Conservation (phyloP, 805 yeast genomes). For the Priceomyces fermenticarens region DNA sequence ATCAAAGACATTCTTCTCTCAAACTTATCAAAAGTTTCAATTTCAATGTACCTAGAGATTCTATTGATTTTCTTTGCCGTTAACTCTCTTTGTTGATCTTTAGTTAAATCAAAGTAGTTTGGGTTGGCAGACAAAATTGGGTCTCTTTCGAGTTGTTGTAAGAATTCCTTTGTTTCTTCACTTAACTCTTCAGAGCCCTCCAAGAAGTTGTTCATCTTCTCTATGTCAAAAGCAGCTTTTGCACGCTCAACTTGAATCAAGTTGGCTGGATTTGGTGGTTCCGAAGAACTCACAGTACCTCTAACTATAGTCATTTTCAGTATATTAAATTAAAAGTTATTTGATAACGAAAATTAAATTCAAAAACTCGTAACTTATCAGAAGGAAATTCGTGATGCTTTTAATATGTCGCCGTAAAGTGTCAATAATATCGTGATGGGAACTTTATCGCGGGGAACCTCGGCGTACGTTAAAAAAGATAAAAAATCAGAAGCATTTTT, state of each 20-base stretch:
- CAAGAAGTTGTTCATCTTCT: constrained; percentile 22
- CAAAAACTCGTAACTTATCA: too few relatives aligned
- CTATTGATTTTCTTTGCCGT: constrained; percentile 30
- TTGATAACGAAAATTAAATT: not conserved
- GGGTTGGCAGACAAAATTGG: constrained; percentile 25
- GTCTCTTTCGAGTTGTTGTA: constrained; percentile 33
- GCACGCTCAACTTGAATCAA: constrained; percentile 18
- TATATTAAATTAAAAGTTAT: not conserved
- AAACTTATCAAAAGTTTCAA: constrained; percentile 23
- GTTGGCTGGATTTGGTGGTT: constrained; percentile 20
- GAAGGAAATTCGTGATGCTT: too few relatives aligned
- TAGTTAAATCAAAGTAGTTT: constrained; percentile 26
- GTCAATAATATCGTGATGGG: too few relatives aligned
- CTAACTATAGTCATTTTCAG: constrained; percentile 6
- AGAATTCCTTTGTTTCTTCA: constrained; percentile 20
- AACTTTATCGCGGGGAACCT: constrained; percentile 3
- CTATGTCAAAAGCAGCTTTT: constrained; percentile 15
- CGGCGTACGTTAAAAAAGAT: not conserved
- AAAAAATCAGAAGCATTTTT: too few relatives aligned
- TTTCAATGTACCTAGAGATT: constrained; percentile 30
- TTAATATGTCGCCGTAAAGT: too few relatives aligned
- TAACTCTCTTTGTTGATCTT: constrained; percentile 25
- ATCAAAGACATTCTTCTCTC: constrained; percentile 27
- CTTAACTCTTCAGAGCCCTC: constrained; percentile 23
- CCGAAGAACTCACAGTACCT: constrained; percentile 15